These are phyloP conservation scores for Emergomyces orientalis DNA, from an alignment of 2,329 filamentous ascomycete species.

Conservation along the genomic window DNA sequence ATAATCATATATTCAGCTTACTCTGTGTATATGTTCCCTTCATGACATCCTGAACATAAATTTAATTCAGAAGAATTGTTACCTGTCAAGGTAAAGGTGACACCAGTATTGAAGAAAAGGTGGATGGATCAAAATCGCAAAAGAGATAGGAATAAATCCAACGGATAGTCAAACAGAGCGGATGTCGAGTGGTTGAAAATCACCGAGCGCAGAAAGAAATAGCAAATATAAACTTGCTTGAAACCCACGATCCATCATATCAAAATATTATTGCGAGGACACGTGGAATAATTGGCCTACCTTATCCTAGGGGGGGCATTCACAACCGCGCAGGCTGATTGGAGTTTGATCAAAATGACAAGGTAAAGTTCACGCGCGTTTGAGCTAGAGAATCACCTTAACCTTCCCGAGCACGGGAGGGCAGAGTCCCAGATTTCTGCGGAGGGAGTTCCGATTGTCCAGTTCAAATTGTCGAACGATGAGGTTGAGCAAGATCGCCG, in stretches of 20 bases:
- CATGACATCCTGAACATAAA: no score
- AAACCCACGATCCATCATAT: no score
- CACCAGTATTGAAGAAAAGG: no score
- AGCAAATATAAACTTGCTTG: no score
- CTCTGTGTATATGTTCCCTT: no score
- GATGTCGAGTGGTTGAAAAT: background rate
- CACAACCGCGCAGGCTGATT: constrained; percentile 54
- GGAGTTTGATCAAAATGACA: constrained; percentile 43
- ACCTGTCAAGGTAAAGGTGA: no score
- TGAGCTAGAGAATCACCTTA: constrained; percentile 37
- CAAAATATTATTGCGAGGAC: constrained; percentile 42
- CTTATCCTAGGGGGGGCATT: constrained; percentile 43
- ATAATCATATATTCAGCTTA: no score
- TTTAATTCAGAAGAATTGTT: no score
- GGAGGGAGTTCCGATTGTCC: constrained; percentile 51
- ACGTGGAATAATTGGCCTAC: constrained; percentile 51
- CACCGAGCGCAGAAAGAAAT: background rate
- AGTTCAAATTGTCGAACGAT: constrained; percentile 50
- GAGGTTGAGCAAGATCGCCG: no score
- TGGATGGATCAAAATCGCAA: no score
- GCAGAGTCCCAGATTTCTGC: no score
- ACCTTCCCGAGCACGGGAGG: constrained; percentile 44
- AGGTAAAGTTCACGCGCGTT: constrained; percentile 47
- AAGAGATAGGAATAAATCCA: background rate
- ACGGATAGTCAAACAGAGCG: background rate